These are phyloP conservation scores for Saxispiralis lemnorum DNA, from an alignment of 495 filamentous ascomycete species.

Conservation along the genomic window DNA sequence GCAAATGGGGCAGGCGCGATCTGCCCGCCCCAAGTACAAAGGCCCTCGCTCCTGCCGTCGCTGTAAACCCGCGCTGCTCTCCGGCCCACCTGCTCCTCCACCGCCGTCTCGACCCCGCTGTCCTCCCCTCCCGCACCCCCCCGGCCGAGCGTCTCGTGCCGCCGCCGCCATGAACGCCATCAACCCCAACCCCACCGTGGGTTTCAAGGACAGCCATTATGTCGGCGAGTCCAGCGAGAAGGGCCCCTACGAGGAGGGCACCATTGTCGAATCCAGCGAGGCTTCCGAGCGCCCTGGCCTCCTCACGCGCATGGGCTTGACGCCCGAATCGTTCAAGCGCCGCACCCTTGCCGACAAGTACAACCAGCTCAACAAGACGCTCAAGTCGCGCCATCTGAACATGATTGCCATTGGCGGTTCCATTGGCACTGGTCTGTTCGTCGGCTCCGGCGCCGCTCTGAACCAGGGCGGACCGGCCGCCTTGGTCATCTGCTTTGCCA, in stretches of 20 bases:
- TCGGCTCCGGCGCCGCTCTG: conserved; percentile 21
- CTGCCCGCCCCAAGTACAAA: no score
- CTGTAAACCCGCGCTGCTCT: no score
- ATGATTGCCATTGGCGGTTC: conserved; percentile 26
- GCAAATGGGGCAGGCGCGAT: no score
- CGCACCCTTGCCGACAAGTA: conserved; percentile 12
- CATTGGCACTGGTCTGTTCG: conserved; percentile 24
- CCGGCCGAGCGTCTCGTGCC: no score
- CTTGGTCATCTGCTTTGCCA: conserved; percentile 30
- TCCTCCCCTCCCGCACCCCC: no score
- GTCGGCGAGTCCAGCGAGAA: background rate
- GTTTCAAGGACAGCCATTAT: background rate
- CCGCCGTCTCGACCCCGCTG: no score
- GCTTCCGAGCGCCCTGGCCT: conserved; percentile 4
- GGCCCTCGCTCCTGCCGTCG: no score
- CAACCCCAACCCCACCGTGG: background rate
- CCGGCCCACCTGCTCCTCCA: no score
- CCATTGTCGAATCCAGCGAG: background rate
- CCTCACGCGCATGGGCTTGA: conserved; percentile 19
- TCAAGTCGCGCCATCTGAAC: conserved; percentile 20
- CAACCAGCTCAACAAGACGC: conserved; percentile 20
- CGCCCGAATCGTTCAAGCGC: conserved; percentile 17
- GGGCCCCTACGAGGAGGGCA: conserved; percentile 1
- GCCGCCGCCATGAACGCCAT: no score
- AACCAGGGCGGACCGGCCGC: conserved; percentile 19